Percentiles rank a stretch among this genome's conserved stretches.
Conservation (phyloP, 1,284 basidiomycete genomes). For the Irpex sp. region DNA sequence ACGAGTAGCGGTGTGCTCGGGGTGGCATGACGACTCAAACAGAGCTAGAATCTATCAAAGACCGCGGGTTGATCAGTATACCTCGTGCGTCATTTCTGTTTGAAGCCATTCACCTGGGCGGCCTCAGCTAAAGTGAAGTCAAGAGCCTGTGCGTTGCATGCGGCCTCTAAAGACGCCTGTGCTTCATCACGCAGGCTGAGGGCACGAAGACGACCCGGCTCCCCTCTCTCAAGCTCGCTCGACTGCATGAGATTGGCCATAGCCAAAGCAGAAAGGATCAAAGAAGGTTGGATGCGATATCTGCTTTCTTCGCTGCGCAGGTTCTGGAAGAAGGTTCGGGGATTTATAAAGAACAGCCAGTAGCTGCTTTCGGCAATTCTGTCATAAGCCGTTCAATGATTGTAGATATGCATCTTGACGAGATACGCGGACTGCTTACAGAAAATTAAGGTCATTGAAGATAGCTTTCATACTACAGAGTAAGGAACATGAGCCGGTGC, state of each 20-base stretch:
- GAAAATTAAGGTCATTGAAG: conserved; percentile 45
- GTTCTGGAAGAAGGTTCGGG: conserved; percentile 48
- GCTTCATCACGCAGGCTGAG: conserved; percentile 53
- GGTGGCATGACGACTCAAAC: conserved; percentile 72
- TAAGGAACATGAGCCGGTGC: conserved; percentile 9
- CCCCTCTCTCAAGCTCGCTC: conserved; percentile 57
- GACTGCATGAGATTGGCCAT: conserved; percentile 73
- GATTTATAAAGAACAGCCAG: conserved; percentile 64
- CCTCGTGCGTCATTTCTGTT: neutral
- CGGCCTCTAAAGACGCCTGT: conserved; percentile 46
- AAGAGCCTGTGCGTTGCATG: conserved; percentile 47
- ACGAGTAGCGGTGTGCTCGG: conserved; percentile 52
- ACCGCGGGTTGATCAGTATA: neutral
- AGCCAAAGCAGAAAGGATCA: conserved; percentile 65
- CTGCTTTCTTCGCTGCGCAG: conserved; percentile 49
- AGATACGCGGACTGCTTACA: conserved; percentile 38
- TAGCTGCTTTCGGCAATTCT: conserved; percentile 41
- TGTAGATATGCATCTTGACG: neutral
- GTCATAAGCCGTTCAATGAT: neutral
- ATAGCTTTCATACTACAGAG: conserved; percentile 47
- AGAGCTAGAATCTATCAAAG: conserved; percentile 58
- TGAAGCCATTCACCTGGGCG: conserved; percentile 52
- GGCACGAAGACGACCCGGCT: conserved; percentile 47
- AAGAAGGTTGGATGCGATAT: conserved; percentile 59
- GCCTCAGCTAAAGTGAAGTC: conserved; percentile 68